Conservation (phyloP, 371 early-diverging fungal species). For the Syncephalastrum racemosum region DNA sequence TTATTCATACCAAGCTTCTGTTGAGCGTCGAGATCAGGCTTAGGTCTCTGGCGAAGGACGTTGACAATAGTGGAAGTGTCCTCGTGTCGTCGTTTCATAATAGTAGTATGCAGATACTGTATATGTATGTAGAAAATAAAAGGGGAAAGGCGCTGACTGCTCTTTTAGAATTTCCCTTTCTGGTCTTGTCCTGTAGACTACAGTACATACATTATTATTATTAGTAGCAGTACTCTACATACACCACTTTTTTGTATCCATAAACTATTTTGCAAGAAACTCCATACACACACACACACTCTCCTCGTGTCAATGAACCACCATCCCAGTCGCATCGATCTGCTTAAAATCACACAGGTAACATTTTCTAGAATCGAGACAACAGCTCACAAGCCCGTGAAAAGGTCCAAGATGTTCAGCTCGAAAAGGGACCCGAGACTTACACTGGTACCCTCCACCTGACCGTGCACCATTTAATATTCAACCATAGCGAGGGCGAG, state of each 20-base stretch:
- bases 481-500: constrained; percentile 62
- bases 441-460: constrained; percentile 74
- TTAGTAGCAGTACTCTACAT: no score
- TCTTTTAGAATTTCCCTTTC: constrained; percentile 3
- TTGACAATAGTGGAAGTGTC: no score
- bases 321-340: constrained; percentile 46
- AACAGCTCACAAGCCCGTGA: background rate
- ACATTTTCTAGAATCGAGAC: background rate
- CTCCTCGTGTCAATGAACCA: constrained; percentile 12
- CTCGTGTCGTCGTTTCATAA: no score
- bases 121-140: no score
- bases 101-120: no score
- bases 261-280: constrained; percentile 8
- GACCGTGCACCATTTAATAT: constrained; percentile 80
- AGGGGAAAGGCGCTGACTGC: constrained; percentile 1
- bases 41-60: no score
- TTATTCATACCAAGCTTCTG: no score
- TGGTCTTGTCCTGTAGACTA: background rate
- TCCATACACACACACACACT: constrained; percentile 4
- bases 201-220: no score
- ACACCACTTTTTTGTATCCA: constrained; percentile 2
- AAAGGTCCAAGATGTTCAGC: constrained; percentile 65
- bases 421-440: constrained; percentile 57
- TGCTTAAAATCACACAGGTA: constrained; percentile 50
- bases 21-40: no score